A percentile compares a stretch with the other conserved stretches of the same genome.
phyloP scores from a whole-genome alignment of 1,284 basidiomycete species.

The Rhodotorula sp. region DNA sequence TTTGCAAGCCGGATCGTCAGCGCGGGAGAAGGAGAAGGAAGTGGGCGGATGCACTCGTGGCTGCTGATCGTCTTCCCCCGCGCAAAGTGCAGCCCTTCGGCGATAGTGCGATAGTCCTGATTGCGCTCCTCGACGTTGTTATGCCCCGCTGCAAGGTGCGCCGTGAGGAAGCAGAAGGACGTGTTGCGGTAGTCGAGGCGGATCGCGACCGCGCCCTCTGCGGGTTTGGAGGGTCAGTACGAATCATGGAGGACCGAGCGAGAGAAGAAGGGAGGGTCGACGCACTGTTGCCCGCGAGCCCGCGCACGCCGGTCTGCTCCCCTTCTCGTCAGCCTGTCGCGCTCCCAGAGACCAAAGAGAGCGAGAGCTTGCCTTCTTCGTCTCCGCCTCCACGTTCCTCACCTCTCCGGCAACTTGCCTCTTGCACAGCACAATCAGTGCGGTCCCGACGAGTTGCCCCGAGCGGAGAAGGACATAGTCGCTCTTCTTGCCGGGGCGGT shows the following conservation, averaged over 20 bases:
- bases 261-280: too few relatives aligned
- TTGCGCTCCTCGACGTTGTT: constrained; percentile 86
- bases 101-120: constrained; percentile 85
- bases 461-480: constrained; percentile 86
- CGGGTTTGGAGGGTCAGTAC: background rate
- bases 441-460: constrained; percentile 93
- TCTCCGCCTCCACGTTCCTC: constrained; percentile 85
- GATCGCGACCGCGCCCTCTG: constrained; percentile 74
- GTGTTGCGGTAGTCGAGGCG: constrained; percentile 88
- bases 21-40: background rate
- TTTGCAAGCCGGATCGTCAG: constrained; percentile 49
- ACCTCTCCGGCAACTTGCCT: constrained; percentile 73
- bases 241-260: background rate
- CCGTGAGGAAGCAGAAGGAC: constrained; percentile 91
- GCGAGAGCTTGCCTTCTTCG: constrained; percentile 69
- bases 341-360: constrained; percentile 3
- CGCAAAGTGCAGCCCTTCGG: constrained; percentile 76
- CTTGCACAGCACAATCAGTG: constrained; percentile 82
- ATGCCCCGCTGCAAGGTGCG: constrained; percentile 93
- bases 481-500: constrained; percentile 62
- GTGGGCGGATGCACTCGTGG: constrained; percentile 70
- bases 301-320: constrained; percentile 83
- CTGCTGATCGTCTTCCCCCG: constrained; percentile 83
- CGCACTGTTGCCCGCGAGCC: constrained; percentile 88
- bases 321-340: background rate